A percentile compares a stretch with the other conserved stretches of the same genome.
phyloP scores from a whole-genome alignment of 768 basidiomycete genomes.

The Collybiopsis confluens region DNA sequence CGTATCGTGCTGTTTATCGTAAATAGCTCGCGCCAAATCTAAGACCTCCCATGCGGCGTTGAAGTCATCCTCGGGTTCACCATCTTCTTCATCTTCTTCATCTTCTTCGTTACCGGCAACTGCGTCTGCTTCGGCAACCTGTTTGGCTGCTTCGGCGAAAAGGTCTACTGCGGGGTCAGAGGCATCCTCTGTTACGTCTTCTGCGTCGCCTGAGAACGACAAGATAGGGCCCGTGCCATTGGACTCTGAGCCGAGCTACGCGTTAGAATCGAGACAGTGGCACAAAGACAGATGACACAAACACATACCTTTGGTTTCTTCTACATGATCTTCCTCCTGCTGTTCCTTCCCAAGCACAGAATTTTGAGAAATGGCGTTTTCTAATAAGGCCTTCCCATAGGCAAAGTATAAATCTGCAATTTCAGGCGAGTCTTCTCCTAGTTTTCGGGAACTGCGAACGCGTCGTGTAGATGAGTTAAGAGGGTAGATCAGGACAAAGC shows the following conservation, averaged over 20 bases:
- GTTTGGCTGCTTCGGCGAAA: conserved; percentile 52
- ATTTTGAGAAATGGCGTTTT: conserved; percentile 84
- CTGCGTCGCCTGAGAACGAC: conserved; percentile 79
- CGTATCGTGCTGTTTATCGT: conserved; percentile 55
- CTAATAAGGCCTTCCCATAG: conserved; percentile 91
- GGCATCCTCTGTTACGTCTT: conserved; percentile 52
- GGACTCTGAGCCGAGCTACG: conserved; percentile 1
- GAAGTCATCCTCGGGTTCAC: conserved; percentile 92
- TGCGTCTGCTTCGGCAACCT: conserved; percentile 39
- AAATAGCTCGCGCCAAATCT: conserved; percentile 89
- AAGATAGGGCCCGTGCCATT: conserved; percentile 54
- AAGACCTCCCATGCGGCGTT: conserved; percentile 97
- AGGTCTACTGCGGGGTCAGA: conserved; percentile 64
- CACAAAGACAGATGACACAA: conserved; percentile 6
- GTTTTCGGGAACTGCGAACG: conserved; percentile 56
- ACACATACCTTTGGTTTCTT: conserved; percentile 22
- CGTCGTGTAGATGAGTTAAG: conserved; percentile 9
- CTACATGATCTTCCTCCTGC: conserved; percentile 44
- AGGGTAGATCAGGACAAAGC: conserved; percentile 13
- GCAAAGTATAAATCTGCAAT: conserved; percentile 85
- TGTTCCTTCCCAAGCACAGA: conserved; percentile 91
- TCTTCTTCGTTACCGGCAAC: conserved; percentile 40
- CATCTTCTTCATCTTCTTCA: conserved; percentile 63
- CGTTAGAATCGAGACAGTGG: not conserved
- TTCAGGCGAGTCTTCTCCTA: conserved; percentile 78